phyloP scores from a whole-genome alignment of 768 basidiomycete genomes.

The Suillus paluster region DNA sequence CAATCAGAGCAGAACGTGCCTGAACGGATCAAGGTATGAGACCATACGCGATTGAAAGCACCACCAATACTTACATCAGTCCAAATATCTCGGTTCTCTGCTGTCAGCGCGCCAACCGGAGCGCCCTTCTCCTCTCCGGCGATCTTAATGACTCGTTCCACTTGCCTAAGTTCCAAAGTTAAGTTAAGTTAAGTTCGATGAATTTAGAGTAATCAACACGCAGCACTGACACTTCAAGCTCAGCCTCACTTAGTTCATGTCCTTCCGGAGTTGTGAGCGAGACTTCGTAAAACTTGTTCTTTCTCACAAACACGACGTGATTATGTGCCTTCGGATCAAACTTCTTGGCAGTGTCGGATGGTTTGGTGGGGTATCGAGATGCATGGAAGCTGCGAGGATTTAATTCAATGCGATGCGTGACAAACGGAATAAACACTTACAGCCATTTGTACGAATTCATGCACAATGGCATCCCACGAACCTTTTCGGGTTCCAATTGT shows the following conservation, averaged over 20 bases:
- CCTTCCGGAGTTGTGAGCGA: constrained; percentile 67
- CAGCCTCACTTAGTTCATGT: constrained; percentile 71
- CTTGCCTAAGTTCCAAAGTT: constrained; percentile 48
- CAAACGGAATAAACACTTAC: constrained; percentile 43
- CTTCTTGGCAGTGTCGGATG: constrained; percentile 82
- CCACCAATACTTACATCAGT: constrained; percentile 73
- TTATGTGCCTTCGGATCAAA: constrained; percentile 77
- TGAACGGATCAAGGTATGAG: constrained; percentile 20
- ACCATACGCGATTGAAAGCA: background rate
- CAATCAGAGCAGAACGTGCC: constrained; percentile 66
- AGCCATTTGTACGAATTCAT: constrained; percentile 97
- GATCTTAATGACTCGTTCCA: constrained; percentile 66
- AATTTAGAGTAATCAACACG: background rate
- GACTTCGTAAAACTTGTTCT: constrained; percentile 90
- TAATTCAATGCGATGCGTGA: background rate
- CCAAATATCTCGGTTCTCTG: constrained; percentile 92
- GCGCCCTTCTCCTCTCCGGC: constrained; percentile 54
- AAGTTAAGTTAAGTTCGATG: constrained; percentile 13
- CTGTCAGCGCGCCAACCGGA: constrained; percentile 82
- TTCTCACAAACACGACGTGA: constrained; percentile 89
- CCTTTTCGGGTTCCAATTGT: constrained; percentile 86
- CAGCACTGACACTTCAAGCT: constrained; percentile 70
- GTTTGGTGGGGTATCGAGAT: constrained; percentile 83
- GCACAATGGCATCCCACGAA: constrained; percentile 75
- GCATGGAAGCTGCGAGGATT: constrained; percentile 76